These are phyloP conservation scores for Pouteria campechiana DNA, from an alignment of 179 eudicot genomes.

Conservation along the genomic window DNA sequence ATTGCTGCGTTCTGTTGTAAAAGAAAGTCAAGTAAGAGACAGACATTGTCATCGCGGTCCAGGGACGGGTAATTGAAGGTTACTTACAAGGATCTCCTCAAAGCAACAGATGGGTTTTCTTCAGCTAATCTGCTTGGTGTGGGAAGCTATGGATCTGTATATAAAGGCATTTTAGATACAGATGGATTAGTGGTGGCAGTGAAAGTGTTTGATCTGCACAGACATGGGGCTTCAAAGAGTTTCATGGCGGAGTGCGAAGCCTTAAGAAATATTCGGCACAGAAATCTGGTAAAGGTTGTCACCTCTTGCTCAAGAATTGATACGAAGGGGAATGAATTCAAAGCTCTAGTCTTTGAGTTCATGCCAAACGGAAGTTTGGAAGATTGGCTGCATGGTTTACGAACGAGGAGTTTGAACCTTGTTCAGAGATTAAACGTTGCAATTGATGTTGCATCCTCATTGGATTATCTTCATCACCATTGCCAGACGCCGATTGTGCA, in stretches of 20 bases:
- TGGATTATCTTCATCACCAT: conserved; percentile 11
- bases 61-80: neutral
- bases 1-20: neutral
- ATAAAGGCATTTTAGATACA: conserved; percentile 7
- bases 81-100: conserved; percentile 1
- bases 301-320: conserved; percentile 16
- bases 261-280: conserved; percentile 12
- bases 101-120: conserved; percentile 15
- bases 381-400: conserved; percentile 1
- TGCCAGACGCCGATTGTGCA: conserved; percentile 9
- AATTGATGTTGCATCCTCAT: conserved; percentile 7
- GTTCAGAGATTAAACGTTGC: conserved; percentile 6
- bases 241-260: conserved; percentile 18
- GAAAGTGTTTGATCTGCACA: conserved; percentile 11
- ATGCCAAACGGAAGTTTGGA: conserved; percentile 16
- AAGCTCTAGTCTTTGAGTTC: conserved; percentile 10
- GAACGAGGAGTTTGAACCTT: neutral
- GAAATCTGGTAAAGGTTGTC: conserved; percentile 12
- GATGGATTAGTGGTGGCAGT: conserved; percentile 4
- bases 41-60: neutral
- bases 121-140: conserved; percentile 8
- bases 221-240: conserved; percentile 11
- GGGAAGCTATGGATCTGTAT: conserved; percentile 15
- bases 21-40: neutral
- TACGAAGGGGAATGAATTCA: conserved; percentile 12